Percentiles rank a stretch among this genome's conserved stretches.
Evolutionary conservation across 768 basidiomycete genomes (phyloP).

Genomic region (Boletus subcaerulescens): DNA sequence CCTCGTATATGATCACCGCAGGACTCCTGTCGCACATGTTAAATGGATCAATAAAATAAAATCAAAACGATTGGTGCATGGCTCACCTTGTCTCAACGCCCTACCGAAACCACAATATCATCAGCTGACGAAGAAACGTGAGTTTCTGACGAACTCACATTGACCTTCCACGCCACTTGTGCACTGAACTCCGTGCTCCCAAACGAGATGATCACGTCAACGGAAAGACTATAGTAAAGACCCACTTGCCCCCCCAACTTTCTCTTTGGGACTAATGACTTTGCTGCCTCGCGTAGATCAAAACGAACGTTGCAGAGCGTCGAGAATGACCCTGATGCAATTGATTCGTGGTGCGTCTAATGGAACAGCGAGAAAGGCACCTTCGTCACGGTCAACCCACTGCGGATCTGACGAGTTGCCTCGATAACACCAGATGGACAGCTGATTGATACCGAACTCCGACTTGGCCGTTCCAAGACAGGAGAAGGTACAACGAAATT

Average conservation of each 20-base stretch:
- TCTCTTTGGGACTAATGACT: background rate
- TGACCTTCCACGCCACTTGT: constrained; percentile 11
- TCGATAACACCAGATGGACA: constrained; percentile 13
- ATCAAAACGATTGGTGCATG: too few relatives aligned
- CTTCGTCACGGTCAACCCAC: constrained; percentile 9
- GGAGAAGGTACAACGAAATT: constrained; percentile 14
- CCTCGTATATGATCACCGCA: constrained; percentile 5
- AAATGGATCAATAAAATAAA: background rate
- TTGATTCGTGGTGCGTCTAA: background rate
- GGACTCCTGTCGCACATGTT: background rate
- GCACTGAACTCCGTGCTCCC: constrained; percentile 27
- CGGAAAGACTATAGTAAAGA: background rate
- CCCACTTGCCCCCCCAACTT: background rate
- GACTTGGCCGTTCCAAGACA: background rate
- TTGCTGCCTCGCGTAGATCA: constrained; percentile 5
- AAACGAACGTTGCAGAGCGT: constrained; percentile 8
- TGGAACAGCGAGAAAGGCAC: background rate
- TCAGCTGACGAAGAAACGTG: background rate
- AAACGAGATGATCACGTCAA: constrained; percentile 15
- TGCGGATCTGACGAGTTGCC: constrained; percentile 3
- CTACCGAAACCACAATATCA: background rate
- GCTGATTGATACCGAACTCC: background rate
- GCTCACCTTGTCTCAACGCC: constrained; percentile 10
- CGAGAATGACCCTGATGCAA: constrained; percentile 7
- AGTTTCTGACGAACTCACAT: constrained; percentile 1